A percentile compares a stretch with the other conserved stretches of the same genome.
Evolutionary conservation across 2,329 filamentous ascomycete species (phyloP).

Genomic region (Nigrospora sphaerica): DNA sequence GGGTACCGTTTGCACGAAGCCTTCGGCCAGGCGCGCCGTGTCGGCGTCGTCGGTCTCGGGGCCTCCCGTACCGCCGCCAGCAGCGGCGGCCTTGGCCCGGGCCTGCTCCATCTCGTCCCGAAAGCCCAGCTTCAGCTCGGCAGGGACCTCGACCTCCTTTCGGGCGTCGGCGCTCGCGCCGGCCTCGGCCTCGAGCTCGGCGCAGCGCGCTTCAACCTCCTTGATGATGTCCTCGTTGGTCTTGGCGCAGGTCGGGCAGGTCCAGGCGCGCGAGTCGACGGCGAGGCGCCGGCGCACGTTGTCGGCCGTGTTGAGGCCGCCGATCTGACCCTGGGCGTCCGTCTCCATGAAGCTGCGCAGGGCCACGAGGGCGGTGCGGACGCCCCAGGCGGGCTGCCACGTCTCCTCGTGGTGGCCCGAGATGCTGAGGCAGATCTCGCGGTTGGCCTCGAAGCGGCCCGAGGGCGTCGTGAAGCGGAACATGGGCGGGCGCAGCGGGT

Average conservation of each 20-base stretch:
- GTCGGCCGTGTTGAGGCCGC: constrained; percentile 73
- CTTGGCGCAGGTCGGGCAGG: constrained; percentile 63
- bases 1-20: constrained; percentile 46
- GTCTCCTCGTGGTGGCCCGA: constrained; percentile 95
- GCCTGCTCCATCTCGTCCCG: constrained; percentile 58
- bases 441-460: constrained; percentile 90
- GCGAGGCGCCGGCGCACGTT: constrained; percentile 64
- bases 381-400: constrained; percentile 97
- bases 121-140: constrained; percentile 60
- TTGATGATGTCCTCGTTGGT: constrained; percentile 67
- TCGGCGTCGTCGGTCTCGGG: constrained; percentile 26
- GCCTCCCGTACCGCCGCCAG: constrained; percentile 5
- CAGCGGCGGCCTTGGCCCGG: constrained; percentile 13
- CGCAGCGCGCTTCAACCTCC: constrained; percentile 53
- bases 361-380: constrained; percentile 76
- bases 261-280: constrained; percentile 55
- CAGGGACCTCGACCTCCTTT: constrained; percentile 42
- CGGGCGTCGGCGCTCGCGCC: constrained; percentile 7
- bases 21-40: constrained; percentile 46
- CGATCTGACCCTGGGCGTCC: constrained; percentile 79
- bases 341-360: constrained; percentile 91
- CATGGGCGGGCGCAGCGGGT: constrained; percentile 86
- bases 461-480: constrained; percentile 92
- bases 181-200: constrained; percentile 21
- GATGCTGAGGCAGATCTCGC: constrained; percentile 93